Conservation (phyloP, 2,329 filamentous ascomycete genomes). For the Diaporthe humulicola region DNA sequence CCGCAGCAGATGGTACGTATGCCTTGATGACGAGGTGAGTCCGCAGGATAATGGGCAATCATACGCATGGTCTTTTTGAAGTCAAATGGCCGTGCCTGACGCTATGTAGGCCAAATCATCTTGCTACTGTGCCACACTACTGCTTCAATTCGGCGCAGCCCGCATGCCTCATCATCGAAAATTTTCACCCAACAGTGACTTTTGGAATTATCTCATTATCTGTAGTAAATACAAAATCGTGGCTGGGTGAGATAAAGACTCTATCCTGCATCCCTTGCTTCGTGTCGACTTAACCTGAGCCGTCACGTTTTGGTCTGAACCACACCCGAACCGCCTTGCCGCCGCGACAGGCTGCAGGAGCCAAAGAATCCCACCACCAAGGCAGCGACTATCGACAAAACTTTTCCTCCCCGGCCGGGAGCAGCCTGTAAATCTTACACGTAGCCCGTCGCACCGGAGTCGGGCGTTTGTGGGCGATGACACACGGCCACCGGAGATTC, state of each 20-base stretch:
- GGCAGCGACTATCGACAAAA: background rate
- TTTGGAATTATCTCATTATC: too few species aligned
- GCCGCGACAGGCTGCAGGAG: background rate
- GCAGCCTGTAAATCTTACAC: background rate
- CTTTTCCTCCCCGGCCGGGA: background rate
- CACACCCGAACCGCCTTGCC: too few species aligned
- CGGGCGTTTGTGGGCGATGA: background rate
- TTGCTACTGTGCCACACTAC: background rate
- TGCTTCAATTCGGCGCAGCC: background rate
- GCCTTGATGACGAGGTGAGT: background rate
- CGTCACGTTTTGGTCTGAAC: too few species aligned
- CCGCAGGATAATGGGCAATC: background rate
- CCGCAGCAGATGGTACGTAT: background rate
- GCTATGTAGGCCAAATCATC: background rate
- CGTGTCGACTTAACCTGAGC: background rate
- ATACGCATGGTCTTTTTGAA: background rate
- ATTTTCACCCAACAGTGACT: background rate
- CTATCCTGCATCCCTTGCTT: background rate
- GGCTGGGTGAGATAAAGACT: too few species aligned
- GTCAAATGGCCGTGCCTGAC: background rate
- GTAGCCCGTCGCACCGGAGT: background rate
- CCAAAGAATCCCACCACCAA: background rate
- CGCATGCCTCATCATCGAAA: background rate
- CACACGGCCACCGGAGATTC: background rate
- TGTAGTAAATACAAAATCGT: too few species aligned